Evolutionary conservation across 495 filamentous ascomycete genomes (phyloP).

Genomic region (Neurospora sp.): DNA sequence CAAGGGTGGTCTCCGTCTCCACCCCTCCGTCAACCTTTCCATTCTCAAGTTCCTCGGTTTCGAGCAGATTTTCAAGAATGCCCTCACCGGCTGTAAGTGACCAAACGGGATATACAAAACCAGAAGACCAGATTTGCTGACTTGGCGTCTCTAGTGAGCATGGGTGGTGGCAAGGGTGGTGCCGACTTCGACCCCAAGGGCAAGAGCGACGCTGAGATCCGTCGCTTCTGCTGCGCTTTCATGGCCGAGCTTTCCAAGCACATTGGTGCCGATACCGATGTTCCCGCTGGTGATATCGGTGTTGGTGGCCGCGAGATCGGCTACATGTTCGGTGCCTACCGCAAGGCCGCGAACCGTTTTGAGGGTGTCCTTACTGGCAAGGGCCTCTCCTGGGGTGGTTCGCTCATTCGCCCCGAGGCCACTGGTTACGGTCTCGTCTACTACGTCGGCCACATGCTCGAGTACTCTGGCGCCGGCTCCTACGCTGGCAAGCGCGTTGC

Average conservation of each 20-base stretch:
- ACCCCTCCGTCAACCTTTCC: constrained; percentile 92
- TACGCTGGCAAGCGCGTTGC: constrained; percentile 90
- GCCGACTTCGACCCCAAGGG: constrained; percentile 99
- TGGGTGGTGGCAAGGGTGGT: constrained; percentile 97
- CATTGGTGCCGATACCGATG: constrained; percentile 93
- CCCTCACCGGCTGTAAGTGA: constrained; percentile 80
- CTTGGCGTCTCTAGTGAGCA: constrained; percentile 54
- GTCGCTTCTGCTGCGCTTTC: constrained; percentile 92
- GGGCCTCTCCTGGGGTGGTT: constrained; percentile 85
- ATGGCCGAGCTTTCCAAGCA: constrained; percentile 92
- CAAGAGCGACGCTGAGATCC: constrained; percentile 95
- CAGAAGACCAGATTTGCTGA: constrained; percentile 9
- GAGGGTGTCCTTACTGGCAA: constrained; percentile 95
- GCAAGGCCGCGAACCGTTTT: constrained; percentile 77
- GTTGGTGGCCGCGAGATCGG: constrained; percentile 84
- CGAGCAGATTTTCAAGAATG: constrained; percentile 99
- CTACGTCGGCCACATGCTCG: constrained; percentile 95
- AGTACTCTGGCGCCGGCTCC: constrained; percentile 73
- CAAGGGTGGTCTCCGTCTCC: constrained; percentile 95
- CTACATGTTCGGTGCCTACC: constrained; percentile 93
- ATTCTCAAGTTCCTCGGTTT: constrained; percentile 98
- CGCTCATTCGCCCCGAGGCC: constrained; percentile 90
- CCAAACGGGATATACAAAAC: not conserved
- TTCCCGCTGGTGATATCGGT: constrained; percentile 91
- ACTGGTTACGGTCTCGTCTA: constrained; percentile 97